Percentiles rank a stretch among this genome's conserved stretches.
These are phyloP conservation scores for Acacia melanoxylon DNA, from an alignment of 306 rosid genomes.

Conservation along the genomic window DNA sequence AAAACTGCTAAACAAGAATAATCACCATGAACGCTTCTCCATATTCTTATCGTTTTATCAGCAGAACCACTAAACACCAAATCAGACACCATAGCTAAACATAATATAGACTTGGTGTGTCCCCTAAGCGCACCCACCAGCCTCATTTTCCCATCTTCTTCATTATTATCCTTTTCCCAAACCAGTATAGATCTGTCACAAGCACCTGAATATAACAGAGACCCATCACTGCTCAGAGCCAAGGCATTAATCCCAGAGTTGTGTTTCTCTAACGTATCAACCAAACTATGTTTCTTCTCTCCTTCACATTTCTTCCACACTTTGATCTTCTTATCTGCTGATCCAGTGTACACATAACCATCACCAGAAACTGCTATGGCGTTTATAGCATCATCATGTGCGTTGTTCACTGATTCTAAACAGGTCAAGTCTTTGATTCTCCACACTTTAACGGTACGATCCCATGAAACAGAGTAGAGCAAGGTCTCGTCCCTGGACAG, in stretches of 20 bases:
- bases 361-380: slow-evolving; percentile 60
- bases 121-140: slow-evolving; percentile 77
- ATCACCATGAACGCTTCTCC: slow-evolving; percentile 56
- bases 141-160: slow-evolving; percentile 39
- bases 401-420: slow-evolving; percentile 69
- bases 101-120: slow-evolving; percentile 67
- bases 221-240: slow-evolving; percentile 65
- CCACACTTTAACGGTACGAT: slow-evolving; percentile 86
- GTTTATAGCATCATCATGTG: slow-evolving; percentile 87
- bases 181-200: slow-evolving; percentile 78
- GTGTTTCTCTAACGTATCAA: slow-evolving; percentile 67
- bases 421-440: slow-evolving; percentile 67
- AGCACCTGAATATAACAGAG: slow-evolving; percentile 73
- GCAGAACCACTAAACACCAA: slow-evolving; percentile 88
- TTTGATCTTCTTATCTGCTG: slow-evolving; percentile 83
- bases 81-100: slow-evolving; percentile 63
- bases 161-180: slow-evolving; percentile 55
- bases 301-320: slow-evolving; percentile 57
- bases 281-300: slow-evolving; percentile 47
- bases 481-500: slow-evolving; percentile 63
- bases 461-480: slow-evolving; percentile 92
- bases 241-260: slow-evolving; percentile 79
- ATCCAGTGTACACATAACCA: slow-evolving; percentile 72
- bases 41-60: slow-evolving; percentile 70
- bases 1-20: slow-evolving; percentile 69